Conservation (phyloP, 2,329 filamentous ascomycete genomes). For the Verticillium tricorpus region DNA sequence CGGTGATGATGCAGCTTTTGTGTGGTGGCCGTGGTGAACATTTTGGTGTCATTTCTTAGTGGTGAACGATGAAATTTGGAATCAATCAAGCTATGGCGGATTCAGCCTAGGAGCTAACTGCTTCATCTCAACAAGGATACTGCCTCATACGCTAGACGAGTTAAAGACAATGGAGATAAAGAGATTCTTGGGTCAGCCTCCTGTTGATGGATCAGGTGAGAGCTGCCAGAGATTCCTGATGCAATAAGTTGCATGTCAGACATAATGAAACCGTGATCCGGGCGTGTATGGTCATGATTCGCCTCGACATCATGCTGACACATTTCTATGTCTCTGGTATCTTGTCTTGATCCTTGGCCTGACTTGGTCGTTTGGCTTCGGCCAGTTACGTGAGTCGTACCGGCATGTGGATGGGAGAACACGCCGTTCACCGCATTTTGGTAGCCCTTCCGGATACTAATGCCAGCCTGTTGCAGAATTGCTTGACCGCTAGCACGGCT, state of each 20-base stretch:
- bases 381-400: neutral
- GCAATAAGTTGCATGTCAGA: too few relatives aligned
- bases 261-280: too few relatives aligned
- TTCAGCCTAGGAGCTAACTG: neutral
- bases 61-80: neutral
- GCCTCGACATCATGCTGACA: too few relatives aligned
- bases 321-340: too few relatives aligned
- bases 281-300: too few relatives aligned
- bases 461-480: neutral
- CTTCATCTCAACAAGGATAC: neutral
- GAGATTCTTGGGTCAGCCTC: neutral
- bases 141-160: neutral
- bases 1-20: neutral
- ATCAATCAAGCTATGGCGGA: neutral
- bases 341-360: neutral
- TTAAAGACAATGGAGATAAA: neutral
- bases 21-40: neutral
- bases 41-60: neutral
- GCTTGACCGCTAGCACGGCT: neutral
- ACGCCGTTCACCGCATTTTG: neutral
- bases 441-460: neutral
- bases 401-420: neutral
- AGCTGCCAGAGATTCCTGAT: neutral
- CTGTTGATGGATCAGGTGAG: neutral
- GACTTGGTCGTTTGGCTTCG: neutral